phyloP scores from a whole-genome alignment of 352 stramenopile species.

The Phytophthora hybrid region DNA sequence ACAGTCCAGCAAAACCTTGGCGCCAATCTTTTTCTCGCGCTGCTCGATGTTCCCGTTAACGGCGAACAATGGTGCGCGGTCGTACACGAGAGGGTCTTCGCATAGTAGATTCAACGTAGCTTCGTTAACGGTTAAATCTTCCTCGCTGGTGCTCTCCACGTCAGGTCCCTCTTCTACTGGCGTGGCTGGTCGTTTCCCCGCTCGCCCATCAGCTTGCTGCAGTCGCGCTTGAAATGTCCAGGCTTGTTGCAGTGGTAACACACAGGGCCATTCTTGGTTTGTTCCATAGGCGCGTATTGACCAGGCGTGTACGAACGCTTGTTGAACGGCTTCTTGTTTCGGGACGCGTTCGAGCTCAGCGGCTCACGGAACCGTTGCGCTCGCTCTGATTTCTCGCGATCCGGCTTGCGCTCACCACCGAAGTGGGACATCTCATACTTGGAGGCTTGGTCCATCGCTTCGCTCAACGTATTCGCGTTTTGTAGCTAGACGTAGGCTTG shows the following conservation, averaged over 20 bases:
- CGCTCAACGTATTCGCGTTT: too few species aligned
- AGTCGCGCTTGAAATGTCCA: constrained; percentile 12
- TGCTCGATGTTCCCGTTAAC: too few species aligned
- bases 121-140: constrained; percentile 26
- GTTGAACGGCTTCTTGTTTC: constrained; percentile 18
- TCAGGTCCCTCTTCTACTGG: constrained; percentile 31
- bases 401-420: neutral
- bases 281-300: constrained; percentile 6
- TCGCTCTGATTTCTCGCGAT: constrained; percentile 14
- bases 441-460: constrained; percentile 18
- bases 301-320: constrained; percentile 18
- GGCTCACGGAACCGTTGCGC: constrained; percentile 4
- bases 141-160: constrained; percentile 15
- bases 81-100: constrained; percentile 30
- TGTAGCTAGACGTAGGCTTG: too few species aligned
- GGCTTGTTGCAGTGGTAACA: constrained; percentile 20
- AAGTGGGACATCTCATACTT: constrained; percentile 30
- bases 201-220: constrained; percentile 16
- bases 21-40: too few species aligned
- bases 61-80: constrained; percentile 13
- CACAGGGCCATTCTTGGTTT: constrained; percentile 17
- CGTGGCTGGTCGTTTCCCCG: constrained; percentile 12
- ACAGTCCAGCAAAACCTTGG: too few species aligned
- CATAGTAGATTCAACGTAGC: constrained; percentile 29
- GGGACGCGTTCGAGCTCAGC: neutral